These are phyloP conservation scores for Taxawa tesnikishii DNA, from an alignment of 2,329 filamentous ascomycete species.

Conservation along the genomic window DNA sequence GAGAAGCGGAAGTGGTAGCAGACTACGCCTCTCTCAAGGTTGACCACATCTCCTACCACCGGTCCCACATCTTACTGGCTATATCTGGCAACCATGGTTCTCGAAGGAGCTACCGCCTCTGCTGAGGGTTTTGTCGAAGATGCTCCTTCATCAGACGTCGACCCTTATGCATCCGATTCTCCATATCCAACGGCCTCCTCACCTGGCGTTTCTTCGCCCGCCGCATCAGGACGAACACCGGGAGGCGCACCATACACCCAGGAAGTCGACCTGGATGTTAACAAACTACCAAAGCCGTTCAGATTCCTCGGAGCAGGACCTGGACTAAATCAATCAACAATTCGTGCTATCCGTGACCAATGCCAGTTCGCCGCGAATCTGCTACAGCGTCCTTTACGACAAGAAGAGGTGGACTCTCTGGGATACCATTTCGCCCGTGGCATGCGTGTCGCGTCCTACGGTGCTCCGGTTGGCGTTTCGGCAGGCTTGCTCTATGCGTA, in stretches of 20 bases:
- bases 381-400: constrained; percentile 23
- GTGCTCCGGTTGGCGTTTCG: constrained; percentile 20
- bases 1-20: too few relatives aligned
- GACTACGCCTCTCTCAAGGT: too few relatives aligned
- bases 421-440: constrained; percentile 26
- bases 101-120: neutral
- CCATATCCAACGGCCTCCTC: neutral
- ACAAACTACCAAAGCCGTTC: constrained; percentile 23
- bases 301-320: constrained; percentile 20
- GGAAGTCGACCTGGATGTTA: constrained; percentile 23
- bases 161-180: neutral
- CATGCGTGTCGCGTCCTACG: constrained; percentile 25
- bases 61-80: too few relatives aligned
- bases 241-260: neutral
- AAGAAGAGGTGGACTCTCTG: constrained; percentile 30
- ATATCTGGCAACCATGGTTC: too few relatives aligned
- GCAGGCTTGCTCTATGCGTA: constrained; percentile 22
- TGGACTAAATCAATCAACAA: constrained; percentile 16
- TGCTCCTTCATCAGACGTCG: neutral
- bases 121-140: neutral
- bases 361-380: constrained; percentile 17
- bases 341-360: constrained; percentile 18
- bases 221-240: too few relatives aligned
- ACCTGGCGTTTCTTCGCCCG: too few relatives aligned
- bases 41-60: too few relatives aligned